phyloP scores from a whole-genome alignment of 2,329 filamentous ascomycete genomes.

The Chrysoporthe puriensis region DNA sequence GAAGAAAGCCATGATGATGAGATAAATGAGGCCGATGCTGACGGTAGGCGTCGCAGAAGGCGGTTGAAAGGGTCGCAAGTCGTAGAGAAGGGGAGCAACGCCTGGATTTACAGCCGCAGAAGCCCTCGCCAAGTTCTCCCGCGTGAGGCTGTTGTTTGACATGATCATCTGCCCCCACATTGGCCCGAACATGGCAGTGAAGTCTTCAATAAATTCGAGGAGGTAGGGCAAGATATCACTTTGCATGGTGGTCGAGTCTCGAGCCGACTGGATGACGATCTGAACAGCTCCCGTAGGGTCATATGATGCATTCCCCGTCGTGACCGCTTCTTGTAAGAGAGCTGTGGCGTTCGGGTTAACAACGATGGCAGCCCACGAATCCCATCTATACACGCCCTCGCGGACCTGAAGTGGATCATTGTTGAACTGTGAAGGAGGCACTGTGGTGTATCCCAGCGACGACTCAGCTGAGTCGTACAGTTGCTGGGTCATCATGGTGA shows the following conservation, averaged over 20 bases:
- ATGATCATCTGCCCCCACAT: constrained; percentile 46
- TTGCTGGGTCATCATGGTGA: constrained; percentile 50
- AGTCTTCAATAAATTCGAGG: constrained; percentile 48
- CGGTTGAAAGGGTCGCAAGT: constrained; percentile 63
- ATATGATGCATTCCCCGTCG: constrained; percentile 59
- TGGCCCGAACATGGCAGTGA: constrained; percentile 52
- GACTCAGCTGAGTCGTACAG: constrained; percentile 43
- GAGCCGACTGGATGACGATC: constrained; percentile 56
- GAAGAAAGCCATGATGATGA: constrained; percentile 71
- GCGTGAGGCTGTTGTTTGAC: constrained; percentile 42
- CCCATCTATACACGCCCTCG: constrained; percentile 60
- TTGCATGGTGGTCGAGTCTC: constrained; percentile 58
- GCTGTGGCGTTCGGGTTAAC: constrained; percentile 65
- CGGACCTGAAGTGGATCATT: constrained; percentile 60
- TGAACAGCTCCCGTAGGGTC: constrained; percentile 63
- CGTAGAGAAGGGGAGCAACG: constrained; percentile 42
- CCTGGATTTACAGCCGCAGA: constrained; percentile 39
- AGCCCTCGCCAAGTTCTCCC: constrained; percentile 36
- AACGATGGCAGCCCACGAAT: constrained; percentile 64
- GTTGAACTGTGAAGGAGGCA: constrained; percentile 54
- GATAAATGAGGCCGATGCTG: constrained; percentile 66
- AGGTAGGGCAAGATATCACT: constrained; percentile 59
- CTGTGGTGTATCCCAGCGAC: constrained; percentile 54
- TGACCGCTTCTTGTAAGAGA: constrained; percentile 58
- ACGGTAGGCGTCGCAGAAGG: constrained; percentile 59